A percentile compares a stretch with the other conserved stretches of the same genome.
phyloP scores from a whole-genome alignment of 129 eudicot genomes.

The Helianthus tuberosus region DNA sequence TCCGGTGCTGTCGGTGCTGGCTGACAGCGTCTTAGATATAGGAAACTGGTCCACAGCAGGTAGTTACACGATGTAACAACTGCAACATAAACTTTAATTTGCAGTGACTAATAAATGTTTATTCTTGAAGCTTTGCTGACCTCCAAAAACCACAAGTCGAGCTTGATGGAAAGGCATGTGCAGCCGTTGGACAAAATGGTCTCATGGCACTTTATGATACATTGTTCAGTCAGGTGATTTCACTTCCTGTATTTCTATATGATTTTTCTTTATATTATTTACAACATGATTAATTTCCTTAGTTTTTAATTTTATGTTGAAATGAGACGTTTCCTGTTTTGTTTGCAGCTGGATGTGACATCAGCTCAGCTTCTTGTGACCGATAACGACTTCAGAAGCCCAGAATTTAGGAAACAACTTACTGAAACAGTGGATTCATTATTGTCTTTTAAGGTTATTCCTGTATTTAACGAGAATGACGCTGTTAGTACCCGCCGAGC shows the following conservation, averaged over 20 bases:
- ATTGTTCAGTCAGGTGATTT: slow-evolving; percentile 83
- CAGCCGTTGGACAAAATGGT: slow-evolving; percentile 98
- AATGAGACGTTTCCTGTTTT: slow-evolving; percentile 18
- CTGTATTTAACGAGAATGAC: slow-evolving; percentile 90
- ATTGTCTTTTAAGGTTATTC: slow-evolving; percentile 68
- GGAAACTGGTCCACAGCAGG: slow-evolving; percentile 91
- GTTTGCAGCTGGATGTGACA: slow-evolving; percentile 75
- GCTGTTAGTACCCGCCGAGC: slow-evolving; percentile 93
- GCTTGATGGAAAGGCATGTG: slow-evolving; percentile 97
- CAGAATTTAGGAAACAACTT: slow-evolving; percentile 76
- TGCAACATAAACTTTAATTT: not conserved
- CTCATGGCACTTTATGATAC: slow-evolving; percentile 97
- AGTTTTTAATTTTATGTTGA: not conserved
- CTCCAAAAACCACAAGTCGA: slow-evolving; percentile 94
- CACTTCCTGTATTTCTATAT: not conserved
- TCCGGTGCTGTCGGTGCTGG: slow-evolving; percentile 99
- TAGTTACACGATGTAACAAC: slow-evolving; percentile 20
- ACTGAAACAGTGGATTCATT: slow-evolving; percentile 78
- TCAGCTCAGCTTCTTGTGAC: slow-evolving; percentile 94
- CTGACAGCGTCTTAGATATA: slow-evolving; percentile 82
- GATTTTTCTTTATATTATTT: not conserved
- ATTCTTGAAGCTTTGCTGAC: slow-evolving; percentile 76
- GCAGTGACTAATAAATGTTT: slow-evolving; percentile 1
- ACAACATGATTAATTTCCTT: not conserved
- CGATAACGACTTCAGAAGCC: slow-evolving; percentile 89